Evolutionary conservation across 2,329 filamentous ascomycete species (phyloP), one percentile per base, ranked within the genome.

Genomic region (Capronia coronata): DNA sequence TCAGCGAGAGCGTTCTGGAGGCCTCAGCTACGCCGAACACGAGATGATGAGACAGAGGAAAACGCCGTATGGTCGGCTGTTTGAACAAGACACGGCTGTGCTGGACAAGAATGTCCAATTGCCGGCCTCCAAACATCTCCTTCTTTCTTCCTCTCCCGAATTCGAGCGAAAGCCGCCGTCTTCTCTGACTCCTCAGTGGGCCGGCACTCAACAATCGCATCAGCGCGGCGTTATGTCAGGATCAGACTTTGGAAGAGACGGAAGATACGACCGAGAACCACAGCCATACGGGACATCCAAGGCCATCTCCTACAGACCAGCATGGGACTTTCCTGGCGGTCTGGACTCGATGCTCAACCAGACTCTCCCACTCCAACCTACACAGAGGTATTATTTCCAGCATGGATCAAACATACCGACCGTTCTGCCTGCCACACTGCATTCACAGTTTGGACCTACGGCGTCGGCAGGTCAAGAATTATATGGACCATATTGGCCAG

Each of bases 61-160:
- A 68, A 97, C 91, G 7, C 93, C 91, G 3, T 91, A 84, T 63
- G 93, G 91, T n/a, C 95, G 89, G 30, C 78, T 97, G 54, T 84
- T 91, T 57, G 88, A 87, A 46, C 89, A 88, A 9, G 90, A 97
- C 74, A 88, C 86, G 25, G 87, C 86, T 3, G 82, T 83, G 1
- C 76, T 83, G 18, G 84, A 88, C 62, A 80, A 84, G 60, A 80
- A 77, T 8, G 80, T 83, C 29, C 85, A 86, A 30, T 84, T 84
- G 4, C 87, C 86, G 30, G 83, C 87, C 1, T 73, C 81, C 40
- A 96, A 96, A 68, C 89, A 95, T 64, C 80, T 95, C 64, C 75
- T 93, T 16, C 73, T 94, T 22, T 82, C 87, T 2, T 75, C 78
- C 27, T 69, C 76, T 22, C 69, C 72, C 16, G 59, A 50, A 40